Base-by-base conservation (phyloP, 1,284 basidiomycete species). In the Tilletia indica region DNA sequence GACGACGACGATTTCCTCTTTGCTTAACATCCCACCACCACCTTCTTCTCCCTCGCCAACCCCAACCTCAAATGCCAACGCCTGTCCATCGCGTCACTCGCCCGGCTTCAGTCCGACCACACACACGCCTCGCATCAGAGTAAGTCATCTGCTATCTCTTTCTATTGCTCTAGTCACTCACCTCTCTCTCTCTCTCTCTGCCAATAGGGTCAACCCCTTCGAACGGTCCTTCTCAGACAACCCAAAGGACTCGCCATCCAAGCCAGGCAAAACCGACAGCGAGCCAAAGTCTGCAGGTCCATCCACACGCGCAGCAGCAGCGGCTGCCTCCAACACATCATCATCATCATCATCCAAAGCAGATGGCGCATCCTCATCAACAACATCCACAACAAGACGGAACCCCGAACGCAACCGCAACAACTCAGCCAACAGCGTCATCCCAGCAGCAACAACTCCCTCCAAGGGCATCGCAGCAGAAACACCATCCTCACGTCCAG, bases 221-320 rank as follows among this genome's bases (percentile, higher is more conserved):
- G 95, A 98, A 83, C 92, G 94, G 85, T 95, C 93, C 68, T 98
- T 97, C 85, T 89, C 89, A 87, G 79, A 87, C 88, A 78, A 80
- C 81, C 68, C 80, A 80, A 83, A 77, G 81, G 85, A 85, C 38
- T 73, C 72, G 63, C 75, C 76, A 3, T 73, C 76, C 68, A 73
- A 77, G 42, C 19, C 56, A 42, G 38, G 71, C 58, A 78, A 77
- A 42, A 19, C 34, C n/a, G 12, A 69, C 67, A 74, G 61, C 70
- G 61, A 42, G 31, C 75, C 47, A 70, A 72, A 48, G 75, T 68
- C 71, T 70, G 68, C 34, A 71, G 71, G 58, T 56, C 70, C 38
- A 64, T 54, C 54, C 72, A 39, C 21, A 45, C 42, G 42, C 74
- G 76, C 42, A 72, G 73, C 9, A 75, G 74, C 47, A 76, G 16